A percentile compares a stretch with the other conserved stretches of the same genome.
These are phyloP conservation scores for Neophaeococcomyces mojaviensis DNA, from an alignment of 2,329 filamentous ascomycete genomes.

Conservation along the genomic window DNA sequence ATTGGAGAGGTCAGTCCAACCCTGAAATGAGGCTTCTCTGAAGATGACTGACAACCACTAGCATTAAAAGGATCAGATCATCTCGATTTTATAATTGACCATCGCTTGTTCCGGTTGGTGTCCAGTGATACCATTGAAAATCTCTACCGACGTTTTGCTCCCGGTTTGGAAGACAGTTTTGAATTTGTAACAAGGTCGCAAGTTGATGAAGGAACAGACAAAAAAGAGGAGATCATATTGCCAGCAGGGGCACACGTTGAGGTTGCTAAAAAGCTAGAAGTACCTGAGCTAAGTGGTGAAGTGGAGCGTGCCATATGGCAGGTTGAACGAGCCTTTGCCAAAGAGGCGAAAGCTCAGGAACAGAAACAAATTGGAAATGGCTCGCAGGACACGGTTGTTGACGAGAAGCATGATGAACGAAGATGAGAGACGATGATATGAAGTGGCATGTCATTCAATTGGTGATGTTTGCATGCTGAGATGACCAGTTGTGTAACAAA, in stretches of 20 bases:
- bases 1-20: constrained; percentile 58
- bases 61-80: constrained; percentile 79
- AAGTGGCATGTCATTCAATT: neutral
- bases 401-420: constrained; percentile 4
- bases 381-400: neutral
- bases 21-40: constrained; percentile 1
- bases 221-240: constrained; percentile 40
- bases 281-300: constrained; percentile 65
- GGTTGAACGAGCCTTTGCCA: constrained; percentile 42
- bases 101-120: constrained; percentile 59
- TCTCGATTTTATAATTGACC: constrained; percentile 69
- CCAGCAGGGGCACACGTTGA: constrained; percentile 45
- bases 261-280: constrained; percentile 54
- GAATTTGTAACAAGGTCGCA: constrained; percentile 28
- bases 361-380: constrained; percentile 9
- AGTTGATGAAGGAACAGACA: constrained; percentile 27
- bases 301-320: constrained; percentile 71
- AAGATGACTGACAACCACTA: constrained; percentile 16
- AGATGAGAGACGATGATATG: constrained; percentile 16
- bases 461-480: neutral
- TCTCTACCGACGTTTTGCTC: constrained; percentile 54
- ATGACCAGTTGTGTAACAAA: too few relatives aligned
- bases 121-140: constrained; percentile 65
- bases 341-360: constrained; percentile 19
- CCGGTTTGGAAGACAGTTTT: constrained; percentile 27